A percentile compares a stretch with the other conserved stretches of the same genome.
These are phyloP conservation scores for Passiflora organensis DNA, from an alignment of 345 rosid species.

Conservation along the genomic window DNA sequence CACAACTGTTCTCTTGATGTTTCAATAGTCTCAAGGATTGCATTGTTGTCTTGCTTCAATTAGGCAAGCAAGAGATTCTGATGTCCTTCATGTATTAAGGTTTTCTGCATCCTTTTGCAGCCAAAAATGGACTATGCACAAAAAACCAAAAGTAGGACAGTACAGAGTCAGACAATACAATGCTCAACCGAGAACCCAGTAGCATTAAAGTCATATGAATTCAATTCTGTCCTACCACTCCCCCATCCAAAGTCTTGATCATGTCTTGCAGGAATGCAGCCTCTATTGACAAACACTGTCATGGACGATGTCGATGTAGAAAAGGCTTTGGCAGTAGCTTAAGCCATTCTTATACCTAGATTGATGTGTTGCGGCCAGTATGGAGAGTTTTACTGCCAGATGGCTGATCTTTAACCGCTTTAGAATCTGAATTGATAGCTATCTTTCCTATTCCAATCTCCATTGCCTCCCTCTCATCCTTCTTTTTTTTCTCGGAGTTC, in stretches of 20 bases:
- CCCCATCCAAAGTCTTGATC: neutral
- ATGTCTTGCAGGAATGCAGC: slow-evolving; percentile 5
- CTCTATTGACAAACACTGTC: neutral
- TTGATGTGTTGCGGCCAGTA: slow-evolving; percentile 22
- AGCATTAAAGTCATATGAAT: slow-evolving; percentile 1
- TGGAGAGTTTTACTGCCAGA: slow-evolving; percentile 25
- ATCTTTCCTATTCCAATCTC: slow-evolving; percentile 56
- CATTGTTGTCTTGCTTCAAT: neutral
- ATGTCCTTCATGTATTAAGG: neutral
- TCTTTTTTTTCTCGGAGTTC: slow-evolving; percentile 26
- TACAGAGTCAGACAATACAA: too few species aligned
- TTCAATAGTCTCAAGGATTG: neutral
- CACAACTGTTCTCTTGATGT: neutral
- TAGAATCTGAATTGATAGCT: slow-evolving; percentile 41
- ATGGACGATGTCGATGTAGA: neutral
- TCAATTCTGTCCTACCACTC: slow-evolving; percentile 7
- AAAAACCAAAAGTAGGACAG: too few species aligned
- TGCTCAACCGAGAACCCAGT: too few species aligned
- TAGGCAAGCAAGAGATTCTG: neutral
- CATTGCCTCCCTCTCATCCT: slow-evolving; percentile 53
- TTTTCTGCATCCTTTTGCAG: too few species aligned
- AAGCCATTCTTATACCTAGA: slow-evolving; percentile 16
- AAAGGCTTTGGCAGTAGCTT: neutral
- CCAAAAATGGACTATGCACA: too few species aligned
- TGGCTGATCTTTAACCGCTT: slow-evolving; percentile 28